phyloP scores from a whole-genome alignment of 208 protist genomes.

The Trypanosoma scelopori region DNA sequence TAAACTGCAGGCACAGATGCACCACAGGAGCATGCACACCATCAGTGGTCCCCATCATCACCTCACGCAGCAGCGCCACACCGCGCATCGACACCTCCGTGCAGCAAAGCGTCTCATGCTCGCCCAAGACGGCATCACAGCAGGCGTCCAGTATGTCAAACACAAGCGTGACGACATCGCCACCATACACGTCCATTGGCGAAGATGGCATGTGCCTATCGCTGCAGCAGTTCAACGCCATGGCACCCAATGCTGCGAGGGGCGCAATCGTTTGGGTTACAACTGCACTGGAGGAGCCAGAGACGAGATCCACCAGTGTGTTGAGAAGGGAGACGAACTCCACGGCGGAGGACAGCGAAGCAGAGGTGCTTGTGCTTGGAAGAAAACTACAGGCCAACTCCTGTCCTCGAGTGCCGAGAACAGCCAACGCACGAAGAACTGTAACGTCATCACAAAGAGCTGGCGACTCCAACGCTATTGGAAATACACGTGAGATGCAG shows the following conservation, averaged over 20 bases:
- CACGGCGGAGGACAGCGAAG: constrained; percentile 18
- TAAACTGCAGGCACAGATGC: constrained; percentile 10
- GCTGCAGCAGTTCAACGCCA: constrained; percentile 10
- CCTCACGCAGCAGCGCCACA: constrained; percentile 5
- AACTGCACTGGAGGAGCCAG: constrained; percentile 16
- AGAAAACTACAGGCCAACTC: constrained; percentile 23
- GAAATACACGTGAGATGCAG: constrained; percentile 13
- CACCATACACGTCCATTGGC: constrained; percentile 25
- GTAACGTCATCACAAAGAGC: constrained; percentile 5
- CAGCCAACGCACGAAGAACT: constrained; percentile 2
- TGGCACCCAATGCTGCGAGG: constrained; percentile 1
- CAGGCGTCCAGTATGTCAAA: constrained; percentile 55
- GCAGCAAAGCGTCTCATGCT: constrained; percentile 3
- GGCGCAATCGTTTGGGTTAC: background rate
- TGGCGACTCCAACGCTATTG: background rate
- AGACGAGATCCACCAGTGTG: constrained; percentile 36
- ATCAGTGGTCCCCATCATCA: constrained; percentile 2
- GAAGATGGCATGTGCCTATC: constrained; percentile 3
- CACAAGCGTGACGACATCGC: constrained; percentile 44
- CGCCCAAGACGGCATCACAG: constrained; percentile 41
- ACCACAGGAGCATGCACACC: constrained; percentile 1
- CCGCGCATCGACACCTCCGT: background rate
- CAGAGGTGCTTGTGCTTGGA: constrained; percentile 21
- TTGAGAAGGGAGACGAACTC: constrained; percentile 45
- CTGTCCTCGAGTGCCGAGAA: constrained; percentile 14